Base-by-base conservation (phyloP, 139 green algal species). In the Eudorina sp. region DNA sequence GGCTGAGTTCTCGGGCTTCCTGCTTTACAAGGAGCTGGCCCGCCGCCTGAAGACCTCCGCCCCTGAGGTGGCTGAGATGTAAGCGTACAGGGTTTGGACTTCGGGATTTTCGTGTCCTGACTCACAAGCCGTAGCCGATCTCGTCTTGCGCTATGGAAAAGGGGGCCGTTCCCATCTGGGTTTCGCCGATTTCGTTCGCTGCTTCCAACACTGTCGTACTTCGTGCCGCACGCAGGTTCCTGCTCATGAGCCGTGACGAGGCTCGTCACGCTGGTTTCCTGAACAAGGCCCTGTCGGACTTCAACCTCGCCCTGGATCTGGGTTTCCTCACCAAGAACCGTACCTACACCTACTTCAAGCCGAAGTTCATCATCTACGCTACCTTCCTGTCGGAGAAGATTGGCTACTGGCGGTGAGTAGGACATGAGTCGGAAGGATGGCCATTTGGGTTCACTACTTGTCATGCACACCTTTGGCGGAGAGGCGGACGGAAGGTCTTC, bases 351-450 rank as follows among this genome's bases (percentile, higher is more conserved):
- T 94, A 93, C 90, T 99, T 99, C 95, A 97, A 98, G 95, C 97
- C 97, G 72, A 98, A 99, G 94, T 99, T 98, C 95, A 99, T 99
- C 92, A 96, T 99, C 90, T 99, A 99, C 90, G 97, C 97, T 58
- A 99, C 97, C 36, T 99, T 98, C 92, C 94, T 99, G 38, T 97
- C 93, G 6, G 96, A 98, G 93, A 97, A 97, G 94, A 99, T 99
- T 79, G 97, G 97, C 75, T 99, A 99, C 97, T 99, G 97, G 97
- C 92, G 97, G 82, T 84, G 27, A 48, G 75, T n/a, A n/a, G n/a
- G n/a, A n/a, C n/a, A n/a, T n/a, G n/a, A n/a, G n/a, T n/a, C n/a
- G n/a, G n/a, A n/a, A n/a, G n/a, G n/a, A n/a, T n/a, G n/a, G n/a
- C n/a, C n/a, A n/a, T n/a, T n/a, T n/a, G n/a, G n/a, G n/a, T n/a